Evolutionary conservation across 2,329 filamentous ascomycete genomes (phyloP), one percentile per base, ranked within the genome.

Genomic region (Byssothecium circinans): DNA sequence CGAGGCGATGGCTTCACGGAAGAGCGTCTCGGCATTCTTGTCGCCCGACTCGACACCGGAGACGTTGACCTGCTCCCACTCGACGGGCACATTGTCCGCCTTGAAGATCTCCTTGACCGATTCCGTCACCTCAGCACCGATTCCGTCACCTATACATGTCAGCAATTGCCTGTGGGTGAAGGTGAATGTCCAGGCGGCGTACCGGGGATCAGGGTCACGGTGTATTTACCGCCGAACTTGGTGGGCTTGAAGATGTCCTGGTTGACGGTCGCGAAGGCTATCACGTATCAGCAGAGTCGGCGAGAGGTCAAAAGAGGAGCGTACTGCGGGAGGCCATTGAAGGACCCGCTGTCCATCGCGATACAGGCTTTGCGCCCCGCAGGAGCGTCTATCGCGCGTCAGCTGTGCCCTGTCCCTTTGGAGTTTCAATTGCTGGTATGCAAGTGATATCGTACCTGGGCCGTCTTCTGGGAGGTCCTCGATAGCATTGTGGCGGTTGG

Each of bases 31-130:
- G 50, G 91, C 90, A 75, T 91, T 87, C 77, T 91, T 90, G 74
- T 84, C 82, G 67, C 88, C 88, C 51, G 86, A 84, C 71, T 92
- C 89, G 58, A 97, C 82, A 75, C 94, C 94, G 22, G 89, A 91
- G 38, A 96, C 92, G 72, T 96, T 91, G 66, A 99, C 83, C 81
- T 97, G 91, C 78, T 99, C 94, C 92, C 94, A 97, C 77, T 96
- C 91, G 67, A 99, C 86, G 69, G 94, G 94, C 44, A 96, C 92
- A 73, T 96, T 97, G 81, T 97, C 92, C 73, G 92, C 91, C 85
- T 96, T 97, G 87, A 97, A 97, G 75, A 99, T 88, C 62, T 92
- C 95, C 86, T 96, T 96, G 75, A 99, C 92, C 56, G 90, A 94
- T 79, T 97, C 91, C 67, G 92, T 91, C 54, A 97, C 91, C 79